Evolutionary conservation across 1,284 basidiomycete species (phyloP).

Genomic region (Naganishia sp.): DNA sequence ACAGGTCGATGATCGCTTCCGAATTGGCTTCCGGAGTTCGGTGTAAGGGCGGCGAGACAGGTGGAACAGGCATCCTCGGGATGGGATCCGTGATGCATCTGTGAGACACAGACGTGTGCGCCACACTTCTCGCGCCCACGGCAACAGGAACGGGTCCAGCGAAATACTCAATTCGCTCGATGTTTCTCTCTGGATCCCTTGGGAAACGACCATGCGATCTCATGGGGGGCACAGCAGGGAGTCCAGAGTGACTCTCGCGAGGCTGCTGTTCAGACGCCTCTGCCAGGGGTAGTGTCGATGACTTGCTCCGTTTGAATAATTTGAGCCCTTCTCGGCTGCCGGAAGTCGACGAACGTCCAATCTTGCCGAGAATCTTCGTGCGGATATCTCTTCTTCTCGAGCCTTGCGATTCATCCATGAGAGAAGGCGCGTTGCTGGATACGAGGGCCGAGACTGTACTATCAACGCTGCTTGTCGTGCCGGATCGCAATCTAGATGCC

Average conservation of each 20-base stretch:
- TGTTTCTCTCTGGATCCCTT: not conserved
- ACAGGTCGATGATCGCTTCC: no score
- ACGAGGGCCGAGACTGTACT: not conserved
- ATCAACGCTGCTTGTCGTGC: constrained; percentile 7
- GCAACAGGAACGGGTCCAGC: not conserved
- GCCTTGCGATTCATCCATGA: not conserved
- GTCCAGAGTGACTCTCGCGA: no score
- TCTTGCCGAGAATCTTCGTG: not conserved
- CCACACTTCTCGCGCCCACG: not conserved
- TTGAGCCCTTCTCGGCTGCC: not conserved
- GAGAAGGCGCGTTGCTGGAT: not conserved
- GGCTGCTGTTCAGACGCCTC: not conserved
- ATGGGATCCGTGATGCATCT: not conserved
- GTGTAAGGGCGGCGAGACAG: not conserved
- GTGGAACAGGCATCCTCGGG: not conserved
- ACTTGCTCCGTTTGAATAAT: constrained; percentile 8
- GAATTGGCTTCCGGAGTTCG: no score
- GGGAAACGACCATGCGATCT: no score
- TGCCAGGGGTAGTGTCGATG: not conserved
- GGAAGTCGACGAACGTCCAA: constrained; percentile 2
- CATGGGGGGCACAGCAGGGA: not conserved
- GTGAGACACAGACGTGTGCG: not conserved
- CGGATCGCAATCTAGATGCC: constrained; percentile 3
- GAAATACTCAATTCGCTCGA: constrained; percentile 1
- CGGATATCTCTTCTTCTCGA: constrained; percentile 3